phyloP scores from a whole-genome alignment of 2,329 filamentous ascomycete species.

The Penicillium sp. region DNA sequence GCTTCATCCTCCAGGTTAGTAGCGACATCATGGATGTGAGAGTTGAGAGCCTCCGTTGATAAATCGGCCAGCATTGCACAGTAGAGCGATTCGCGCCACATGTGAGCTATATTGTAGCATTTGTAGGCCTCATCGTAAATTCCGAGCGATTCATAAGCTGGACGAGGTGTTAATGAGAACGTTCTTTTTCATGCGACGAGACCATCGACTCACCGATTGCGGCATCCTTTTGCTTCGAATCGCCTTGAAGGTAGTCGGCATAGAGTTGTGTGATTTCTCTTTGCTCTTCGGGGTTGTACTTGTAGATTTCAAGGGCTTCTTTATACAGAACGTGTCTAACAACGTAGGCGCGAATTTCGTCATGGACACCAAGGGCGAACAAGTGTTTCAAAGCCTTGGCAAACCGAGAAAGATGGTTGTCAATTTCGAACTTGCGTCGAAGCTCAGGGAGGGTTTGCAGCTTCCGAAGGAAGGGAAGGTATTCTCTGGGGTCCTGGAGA shows the following conservation, averaged over 20 bases:
- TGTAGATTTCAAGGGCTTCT: conserved; percentile 71
- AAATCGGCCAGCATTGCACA: conserved; percentile 66
- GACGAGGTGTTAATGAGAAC: conserved; percentile 5
- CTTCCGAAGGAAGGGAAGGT: conserved; percentile 86
- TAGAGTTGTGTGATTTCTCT: conserved; percentile 69
- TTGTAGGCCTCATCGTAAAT: conserved; percentile 70
- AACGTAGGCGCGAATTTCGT: conserved; percentile 72
- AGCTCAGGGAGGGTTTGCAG: conserved; percentile 68
- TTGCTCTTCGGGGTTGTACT: conserved; percentile 67
- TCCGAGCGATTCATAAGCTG: conserved; percentile 75
- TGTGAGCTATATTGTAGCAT: conserved; percentile 76
- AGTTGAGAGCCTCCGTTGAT: conserved; percentile 54
- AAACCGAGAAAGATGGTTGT: conserved; percentile 74
- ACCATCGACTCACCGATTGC: conserved; percentile 53
- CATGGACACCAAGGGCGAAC: conserved; percentile 65
- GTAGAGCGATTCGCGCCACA: conserved; percentile 88
- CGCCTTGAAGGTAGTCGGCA: conserved; percentile 67
- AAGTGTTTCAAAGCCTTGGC: conserved; percentile 74
- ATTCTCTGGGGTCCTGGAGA: conserved; percentile 75
- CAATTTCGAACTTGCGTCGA: conserved; percentile 75
- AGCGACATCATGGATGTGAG: conserved; percentile 68
- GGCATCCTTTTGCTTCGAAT: conserved; percentile 76
- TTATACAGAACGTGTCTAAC: conserved; percentile 75
- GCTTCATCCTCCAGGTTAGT: conserved; percentile 70
- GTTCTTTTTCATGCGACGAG: background rate